Conservation (phyloP, 306 rosid genomes). For the Vachellia collinsii region DNA sequence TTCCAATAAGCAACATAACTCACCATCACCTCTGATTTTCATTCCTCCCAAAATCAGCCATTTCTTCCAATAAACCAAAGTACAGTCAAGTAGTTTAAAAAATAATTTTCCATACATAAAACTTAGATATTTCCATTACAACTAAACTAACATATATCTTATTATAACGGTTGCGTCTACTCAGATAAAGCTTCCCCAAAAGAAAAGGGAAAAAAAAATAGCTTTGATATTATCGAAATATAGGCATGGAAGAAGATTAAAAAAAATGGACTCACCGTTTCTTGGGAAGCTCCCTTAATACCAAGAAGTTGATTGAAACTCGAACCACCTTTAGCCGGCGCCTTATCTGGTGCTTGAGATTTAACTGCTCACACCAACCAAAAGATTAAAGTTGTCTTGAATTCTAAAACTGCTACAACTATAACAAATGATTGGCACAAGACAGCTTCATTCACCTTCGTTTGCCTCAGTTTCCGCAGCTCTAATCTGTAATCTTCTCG, state of each 20-base stretch:
- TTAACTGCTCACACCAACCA: constrained; percentile 39
- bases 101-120: neutral
- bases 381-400: neutral
- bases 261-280: constrained; percentile 46
- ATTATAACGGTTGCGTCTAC: neutral
- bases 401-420: neutral
- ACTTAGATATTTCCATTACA: neutral
- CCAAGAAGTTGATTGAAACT: constrained; percentile 61
- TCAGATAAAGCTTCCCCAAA: neutral
- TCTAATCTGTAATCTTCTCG: constrained; percentile 58
- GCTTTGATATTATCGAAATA: neutral
- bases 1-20: neutral
- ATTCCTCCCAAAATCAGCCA: neutral
- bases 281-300: constrained; percentile 58
- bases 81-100: neutral
- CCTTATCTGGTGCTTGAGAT: constrained; percentile 61
- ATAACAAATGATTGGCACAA: neutral
- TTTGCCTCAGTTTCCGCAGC: constrained; percentile 66
- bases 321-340: constrained; percentile 52
- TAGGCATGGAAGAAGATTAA: neutral
- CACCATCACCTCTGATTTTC: neutral
- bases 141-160: neutral
- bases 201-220: neutral
- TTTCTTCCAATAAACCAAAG: neutral
- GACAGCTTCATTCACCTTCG: constrained; percentile 50